A percentile compares a stretch with the other conserved stretches of the same genome.
These are phyloP conservation scores for Cyberlindnera saturnus DNA, from an alignment of 805 yeast genomes.

Conservation along the genomic window DNA sequence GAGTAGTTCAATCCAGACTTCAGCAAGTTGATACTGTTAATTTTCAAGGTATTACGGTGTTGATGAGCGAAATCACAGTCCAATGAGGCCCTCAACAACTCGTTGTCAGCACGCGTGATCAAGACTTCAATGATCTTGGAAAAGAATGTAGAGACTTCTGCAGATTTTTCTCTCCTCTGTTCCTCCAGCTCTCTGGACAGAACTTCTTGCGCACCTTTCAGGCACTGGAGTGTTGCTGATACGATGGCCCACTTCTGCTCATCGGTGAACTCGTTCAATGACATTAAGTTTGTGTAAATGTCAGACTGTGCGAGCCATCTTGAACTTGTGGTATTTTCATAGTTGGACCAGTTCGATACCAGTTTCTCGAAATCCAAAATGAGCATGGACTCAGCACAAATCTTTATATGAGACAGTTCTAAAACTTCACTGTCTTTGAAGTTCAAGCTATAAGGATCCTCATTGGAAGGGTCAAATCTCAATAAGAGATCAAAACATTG, in stretches of 20 bases:
- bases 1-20: conserved; percentile 18
- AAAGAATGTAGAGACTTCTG: conserved; percentile 15
- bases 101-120: conserved; percentile 22
- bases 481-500: not conserved
- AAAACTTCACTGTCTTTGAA: conserved; percentile 7
- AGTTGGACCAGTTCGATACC: conserved; percentile 6
- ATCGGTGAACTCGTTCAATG: not conserved
- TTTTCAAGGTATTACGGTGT: conserved; percentile 9
- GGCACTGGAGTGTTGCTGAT: conserved; percentile 4
- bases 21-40: conserved; percentile 16
- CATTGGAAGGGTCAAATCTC: not conserved
- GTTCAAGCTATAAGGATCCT: conserved; percentile 4
- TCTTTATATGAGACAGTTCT: conserved; percentile 10
- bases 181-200: conserved; percentile 10
- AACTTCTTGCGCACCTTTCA: conserved; percentile 18
- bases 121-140: conserved; percentile 19
- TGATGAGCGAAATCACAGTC: conserved; percentile 9
- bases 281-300: conserved; percentile 6
- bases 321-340: not conserved
- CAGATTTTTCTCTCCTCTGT: conserved; percentile 6
- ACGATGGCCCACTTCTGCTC: conserved; percentile 15
- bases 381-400: conserved; percentile 8
- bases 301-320: conserved; percentile 17
- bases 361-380: conserved; percentile 5
- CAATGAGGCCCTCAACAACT: conserved; percentile 11